Evolutionary conservation across 2,329 filamentous ascomycete species (phyloP).

Genomic region (Fusarium avenaceum): DNA sequence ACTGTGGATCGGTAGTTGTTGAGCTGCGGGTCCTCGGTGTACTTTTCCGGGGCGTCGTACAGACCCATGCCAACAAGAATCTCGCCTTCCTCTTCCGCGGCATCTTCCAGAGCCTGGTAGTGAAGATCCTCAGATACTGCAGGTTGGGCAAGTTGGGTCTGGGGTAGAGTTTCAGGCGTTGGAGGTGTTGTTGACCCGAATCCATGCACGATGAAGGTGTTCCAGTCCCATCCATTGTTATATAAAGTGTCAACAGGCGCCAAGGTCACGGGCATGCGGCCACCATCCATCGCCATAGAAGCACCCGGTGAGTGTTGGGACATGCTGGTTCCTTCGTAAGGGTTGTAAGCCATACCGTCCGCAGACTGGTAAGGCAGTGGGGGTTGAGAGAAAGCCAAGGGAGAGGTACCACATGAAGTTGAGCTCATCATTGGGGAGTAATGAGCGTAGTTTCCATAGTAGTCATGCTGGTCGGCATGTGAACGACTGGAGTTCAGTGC

Average conservation of each 20-base stretch:
- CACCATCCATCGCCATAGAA: constrained; percentile 45
- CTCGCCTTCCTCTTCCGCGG: constrained; percentile 71
- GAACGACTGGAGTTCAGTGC: constrained; percentile 55
- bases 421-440: constrained; percentile 66
- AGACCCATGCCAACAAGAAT: constrained; percentile 86
- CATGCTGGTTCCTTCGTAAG: constrained; percentile 56
- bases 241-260: constrained; percentile 37
- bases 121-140: constrained; percentile 65
- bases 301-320: constrained; percentile 50
- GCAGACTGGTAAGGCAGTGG: constrained; percentile 61
- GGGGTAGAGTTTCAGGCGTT: constrained; percentile 70
- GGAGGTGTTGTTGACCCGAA: constrained; percentile 67
- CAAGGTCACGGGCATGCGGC: constrained; percentile 51
- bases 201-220: constrained; percentile 60
- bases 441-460: constrained; percentile 58
- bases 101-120: constrained; percentile 65
- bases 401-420: constrained; percentile 72
- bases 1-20: constrained; percentile 69
- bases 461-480: constrained; percentile 58
- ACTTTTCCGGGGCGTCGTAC: constrained; percentile 78
- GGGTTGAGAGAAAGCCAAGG: constrained; percentile 68
- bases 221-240: constrained; percentile 57
- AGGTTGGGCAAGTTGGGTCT: constrained; percentile 63
- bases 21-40: constrained; percentile 62
- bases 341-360: constrained; percentile 57